Base-by-base conservation (phyloP, 768 basidiomycete genomes). In the Tubosaeta brunneosetosa region DNA sequence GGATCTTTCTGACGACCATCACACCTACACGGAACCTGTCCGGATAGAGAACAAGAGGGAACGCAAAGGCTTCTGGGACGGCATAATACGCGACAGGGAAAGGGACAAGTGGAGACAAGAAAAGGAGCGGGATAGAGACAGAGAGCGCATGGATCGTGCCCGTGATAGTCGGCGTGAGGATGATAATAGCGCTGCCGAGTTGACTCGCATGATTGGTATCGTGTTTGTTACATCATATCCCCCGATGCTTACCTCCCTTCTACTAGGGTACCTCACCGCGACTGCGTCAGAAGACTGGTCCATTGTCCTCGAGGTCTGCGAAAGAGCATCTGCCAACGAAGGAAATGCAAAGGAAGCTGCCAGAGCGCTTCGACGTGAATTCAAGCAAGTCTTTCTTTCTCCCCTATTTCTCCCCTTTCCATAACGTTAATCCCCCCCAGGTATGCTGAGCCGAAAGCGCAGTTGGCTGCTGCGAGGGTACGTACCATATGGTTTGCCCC, bases 291-390 rank as follows among this genome's bases (percentile, higher is more conserved):
- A 92, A 64, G 88, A 92, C 63, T 91, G 88, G 85, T 68, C 78
- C 0, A 77, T 91, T 29, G 86, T 94, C 0, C 74, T 92, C 46
- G 90, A 92, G 49, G 88, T 94, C 14, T 93, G 89, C 61, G 92
- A 95, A 49, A 76, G 88, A 32, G 88, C 89, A 4, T 88, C 88
- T 1, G 68, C 79, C 2, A 86, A 63, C 59, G 89, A 93, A 51
- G 64, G 70, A 9, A 83, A 84, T 49, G 88, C 90, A 10, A 93
- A 88, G 65, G 93, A 94, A 63, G 91, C 92, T 0, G 83, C 86
- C 6, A 83, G 84, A 49, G 89, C 92, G 1, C 74, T 94, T 41
- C 73, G 92, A 45, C 80, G 85, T 40, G 91, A 92, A 66, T 91
- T 97, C 78, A 93, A 93, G 83, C 88, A 54, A 52, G 79, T 66